phyloP scores from a whole-genome alignment of 306 rosid genomes.

The Cicer judaicum region DNA sequence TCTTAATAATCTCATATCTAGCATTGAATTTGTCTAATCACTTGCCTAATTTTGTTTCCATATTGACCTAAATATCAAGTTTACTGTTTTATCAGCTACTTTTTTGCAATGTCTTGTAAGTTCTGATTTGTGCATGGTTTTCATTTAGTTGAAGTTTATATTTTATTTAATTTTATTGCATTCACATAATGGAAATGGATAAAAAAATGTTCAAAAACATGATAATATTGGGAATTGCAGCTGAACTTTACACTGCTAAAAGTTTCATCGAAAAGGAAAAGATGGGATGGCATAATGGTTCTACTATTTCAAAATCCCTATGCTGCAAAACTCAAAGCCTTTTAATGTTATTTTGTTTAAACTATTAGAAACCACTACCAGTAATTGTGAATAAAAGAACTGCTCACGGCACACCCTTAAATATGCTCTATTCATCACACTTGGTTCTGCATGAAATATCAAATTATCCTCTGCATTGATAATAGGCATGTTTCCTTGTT shows the following conservation, averaged over 20 bases:
- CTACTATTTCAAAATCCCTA: conserved; percentile 12
- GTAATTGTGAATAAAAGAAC: conserved; percentile 2
- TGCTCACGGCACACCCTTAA: neutral
- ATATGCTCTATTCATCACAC: neutral
- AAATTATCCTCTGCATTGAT: conserved; percentile 27
- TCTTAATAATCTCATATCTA: conserved; percentile 32
- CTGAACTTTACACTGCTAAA: conserved; percentile 16
- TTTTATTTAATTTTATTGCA: neutral
- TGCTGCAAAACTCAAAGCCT: conserved; percentile 23
- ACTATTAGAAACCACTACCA: conserved; percentile 32
- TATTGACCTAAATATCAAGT: conserved; percentile 23
- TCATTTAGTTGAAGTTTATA: neutral
- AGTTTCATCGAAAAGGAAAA: conserved; percentile 15
- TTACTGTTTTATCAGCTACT: conserved; percentile 33
- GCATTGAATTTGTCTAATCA: conserved; percentile 22
- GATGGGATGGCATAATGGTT: conserved; percentile 12
- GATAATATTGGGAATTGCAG: conserved; percentile 4
- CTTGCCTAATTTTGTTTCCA: conserved; percentile 22
- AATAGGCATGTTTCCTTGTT: conserved; percentile 28
- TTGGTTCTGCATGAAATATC: conserved; percentile 30
- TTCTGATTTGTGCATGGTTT: conserved; percentile 36
- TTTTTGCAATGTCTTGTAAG: conserved; percentile 18
- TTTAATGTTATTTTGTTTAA: conserved; percentile 23
- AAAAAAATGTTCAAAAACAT: conserved; percentile 3
- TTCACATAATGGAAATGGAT: conserved; percentile 18